Base-by-base conservation (phyloP, 2,329 filamentous ascomycete species). In the Trichoderma arundinaceum region DNA sequence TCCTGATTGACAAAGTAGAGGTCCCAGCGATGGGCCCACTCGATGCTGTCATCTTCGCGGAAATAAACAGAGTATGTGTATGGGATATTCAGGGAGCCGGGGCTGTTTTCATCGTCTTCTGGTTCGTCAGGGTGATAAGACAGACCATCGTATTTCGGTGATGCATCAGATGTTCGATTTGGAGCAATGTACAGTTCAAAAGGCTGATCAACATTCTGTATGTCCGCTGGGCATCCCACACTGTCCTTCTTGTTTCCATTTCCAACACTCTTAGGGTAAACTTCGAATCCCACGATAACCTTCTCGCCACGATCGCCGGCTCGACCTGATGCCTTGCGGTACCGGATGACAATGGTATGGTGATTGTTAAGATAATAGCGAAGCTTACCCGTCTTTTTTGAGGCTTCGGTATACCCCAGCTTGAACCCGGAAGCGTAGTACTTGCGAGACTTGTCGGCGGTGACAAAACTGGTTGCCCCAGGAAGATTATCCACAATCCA, bases 401-500 rank as follows among this genome's bases (percentile, higher is more conserved):
- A 86, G 56, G 84, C 82, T 68, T 94, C 91, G 70, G 88, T 87
- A 71, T 91, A 92, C 7, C 92, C 93, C 65, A 96, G 83, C 78
- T 95, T 96, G 83, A 96, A 96, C 1, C 93, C 93, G 1, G 92
- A 88, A 12, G 92, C 91, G 75, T 96, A 96, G 81, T 96, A 96
- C 77, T 94, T 96, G 72, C 88, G 85, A 53, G 86, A 88, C 79
- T 92, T 92, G 77, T 96, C 92, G 41, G 92, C 90, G 0, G 91
- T 94, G 33, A 95, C 90, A 74, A 96, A 96, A 76, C 90, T 94
- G 8, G 92, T 96, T 41, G 92, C 92, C 7, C 92, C 92, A 1
- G 93, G 92, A 9, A 97, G 83, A 72, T 96, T 96, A 77, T 97
- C 92, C 69, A 95, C 90, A 70, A 96, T 96, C 93, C 92, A 96